Percentiles rank a stretch among this genome's conserved stretches.
These are phyloP conservation scores for Solanum verrucosum DNA, from an alignment of 257 asterid genomes.

Conservation along the genomic window DNA sequence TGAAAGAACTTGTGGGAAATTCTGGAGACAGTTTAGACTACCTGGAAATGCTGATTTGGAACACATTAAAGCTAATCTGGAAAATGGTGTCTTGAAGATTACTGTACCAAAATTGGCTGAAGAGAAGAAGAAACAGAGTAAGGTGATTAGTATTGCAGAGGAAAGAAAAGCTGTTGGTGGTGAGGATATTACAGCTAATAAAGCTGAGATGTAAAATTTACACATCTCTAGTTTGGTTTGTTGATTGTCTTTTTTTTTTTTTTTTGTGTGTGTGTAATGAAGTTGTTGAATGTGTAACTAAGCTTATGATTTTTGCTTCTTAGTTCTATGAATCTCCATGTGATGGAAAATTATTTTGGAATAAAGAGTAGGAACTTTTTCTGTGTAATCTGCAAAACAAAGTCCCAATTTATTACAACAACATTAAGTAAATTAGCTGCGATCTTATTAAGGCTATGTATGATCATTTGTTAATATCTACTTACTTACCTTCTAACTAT, in stretches of 20 bases:
- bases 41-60: neutral
- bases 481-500: no score
- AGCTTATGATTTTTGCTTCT: neutral
- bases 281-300: neutral
- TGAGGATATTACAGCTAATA: neutral
- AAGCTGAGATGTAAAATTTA: neutral
- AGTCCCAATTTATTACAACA: neutral
- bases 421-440: neutral
- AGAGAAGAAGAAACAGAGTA: neutral
- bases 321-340: neutral
- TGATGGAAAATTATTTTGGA: neutral
- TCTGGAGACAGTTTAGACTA: neutral
- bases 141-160: neutral
- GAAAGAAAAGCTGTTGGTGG: neutral
- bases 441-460: neutral
- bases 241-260: neutral
- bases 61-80: neutral
- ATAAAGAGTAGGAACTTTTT: neutral
- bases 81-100: neutral
- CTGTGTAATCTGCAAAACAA: neutral
- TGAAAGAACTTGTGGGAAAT: neutral
- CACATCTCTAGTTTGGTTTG: neutral
- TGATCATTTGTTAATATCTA: neutral
- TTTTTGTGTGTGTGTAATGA: neutral
- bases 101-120: neutral